Percentiles rank a stretch among this genome's conserved stretches.
These are phyloP conservation scores for Byssothecium circinans DNA, from an alignment of 2,329 filamentous ascomycete species.

Conservation along the genomic window DNA sequence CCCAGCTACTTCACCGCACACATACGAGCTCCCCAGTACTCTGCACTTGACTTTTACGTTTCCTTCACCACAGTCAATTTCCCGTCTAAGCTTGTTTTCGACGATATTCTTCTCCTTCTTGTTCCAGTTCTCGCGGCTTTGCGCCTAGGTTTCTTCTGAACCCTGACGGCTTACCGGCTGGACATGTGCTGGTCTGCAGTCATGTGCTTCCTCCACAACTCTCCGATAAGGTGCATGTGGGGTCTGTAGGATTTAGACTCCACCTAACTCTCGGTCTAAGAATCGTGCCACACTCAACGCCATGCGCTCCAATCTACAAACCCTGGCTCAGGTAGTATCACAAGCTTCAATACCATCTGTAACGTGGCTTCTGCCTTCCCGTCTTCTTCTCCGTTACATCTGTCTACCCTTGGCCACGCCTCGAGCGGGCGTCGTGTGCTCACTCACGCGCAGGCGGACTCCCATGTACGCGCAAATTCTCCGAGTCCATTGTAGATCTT, in stretches of 20 bases:
- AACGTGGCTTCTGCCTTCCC: slow-evolving; percentile 15
- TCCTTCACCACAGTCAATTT: not conserved
- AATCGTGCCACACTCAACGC: slow-evolving; percentile 2
- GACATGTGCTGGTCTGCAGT: slow-evolving; percentile 9
- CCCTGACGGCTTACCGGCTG: slow-evolving; percentile 27
- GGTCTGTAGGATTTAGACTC: slow-evolving; percentile 14
- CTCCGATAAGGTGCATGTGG: slow-evolving; percentile 15
- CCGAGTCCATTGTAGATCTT: slow-evolving; percentile 6
- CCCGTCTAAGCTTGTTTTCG: not conserved
- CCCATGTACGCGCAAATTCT: slow-evolving; percentile 5
- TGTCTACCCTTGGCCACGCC: slow-evolving; percentile 11
- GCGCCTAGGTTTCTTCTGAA: slow-evolving; percentile 21
- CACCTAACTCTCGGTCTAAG: slow-evolving; percentile 3
- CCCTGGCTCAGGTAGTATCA: slow-evolving; percentile 34
- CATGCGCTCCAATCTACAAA: slow-evolving; percentile 16
- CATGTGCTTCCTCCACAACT: slow-evolving; percentile 21
- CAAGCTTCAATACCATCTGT: slow-evolving; percentile 14
- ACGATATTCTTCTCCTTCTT: slow-evolving; percentile 2
- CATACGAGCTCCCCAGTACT: not conserved
- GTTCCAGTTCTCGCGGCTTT: slow-evolving; percentile 5
- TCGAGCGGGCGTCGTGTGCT: slow-evolving; percentile 6
- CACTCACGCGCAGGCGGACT: slow-evolving; percentile 3
- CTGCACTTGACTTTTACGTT: not conserved
- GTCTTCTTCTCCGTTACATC: slow-evolving; percentile 19
- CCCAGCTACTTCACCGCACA: not conserved